Evolutionary conservation across 768 basidiomycete species (phyloP), one percentile per base, ranked within the genome.

Genomic region (Mycena galericulata): DNA sequence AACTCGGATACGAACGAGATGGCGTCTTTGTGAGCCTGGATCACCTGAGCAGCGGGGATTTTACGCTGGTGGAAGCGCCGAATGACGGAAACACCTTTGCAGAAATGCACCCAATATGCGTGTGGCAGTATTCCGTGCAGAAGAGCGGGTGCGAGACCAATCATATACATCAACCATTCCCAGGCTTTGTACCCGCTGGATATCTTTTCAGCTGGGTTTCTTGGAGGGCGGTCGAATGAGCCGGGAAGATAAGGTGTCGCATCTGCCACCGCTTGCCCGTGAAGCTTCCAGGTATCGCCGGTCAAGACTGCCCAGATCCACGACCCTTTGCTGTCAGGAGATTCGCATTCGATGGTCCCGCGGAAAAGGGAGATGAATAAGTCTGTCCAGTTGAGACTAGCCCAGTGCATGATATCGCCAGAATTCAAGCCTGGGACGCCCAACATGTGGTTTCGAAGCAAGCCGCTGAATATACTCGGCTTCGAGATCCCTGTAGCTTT

Each of bases 401-500:
- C 27, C 20, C 46, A 17, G 34, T 62, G 60, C 60, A 62, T 51
- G 27, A 26, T 27, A 20, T 62, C 60, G 7, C 20, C 11, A 3
- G 17, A 18, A 20, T 51, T 40, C 6, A 32, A 24, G 18, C n/a
- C 60, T 12, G 60, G 60, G 11, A 62, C 27, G 2, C 38, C 60
- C 17, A 62, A 47, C 10, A 40, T 53, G n/a, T 41, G 60, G 0
- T 41, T 27, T 0, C 46, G 54, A 0, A 47, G 20, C 9, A 87
- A 72, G 1, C 81, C 82, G 18, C 73, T 72, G n/a, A 86, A 77
- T 17, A 87, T 74, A 0, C 72, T 79, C 0, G 81, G 79, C 38
- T 80, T 81, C 0, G 59, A 72, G 14, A 85, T 73, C 0, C 84
- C 83, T 0, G 81, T 83, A 3, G 73, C 72, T 0, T 75, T 72